Percentiles rank a stretch among this genome's conserved stretches.
Conservation (phyloP, 148 eudicot genomes). For the Arbutus unedo region DNA sequence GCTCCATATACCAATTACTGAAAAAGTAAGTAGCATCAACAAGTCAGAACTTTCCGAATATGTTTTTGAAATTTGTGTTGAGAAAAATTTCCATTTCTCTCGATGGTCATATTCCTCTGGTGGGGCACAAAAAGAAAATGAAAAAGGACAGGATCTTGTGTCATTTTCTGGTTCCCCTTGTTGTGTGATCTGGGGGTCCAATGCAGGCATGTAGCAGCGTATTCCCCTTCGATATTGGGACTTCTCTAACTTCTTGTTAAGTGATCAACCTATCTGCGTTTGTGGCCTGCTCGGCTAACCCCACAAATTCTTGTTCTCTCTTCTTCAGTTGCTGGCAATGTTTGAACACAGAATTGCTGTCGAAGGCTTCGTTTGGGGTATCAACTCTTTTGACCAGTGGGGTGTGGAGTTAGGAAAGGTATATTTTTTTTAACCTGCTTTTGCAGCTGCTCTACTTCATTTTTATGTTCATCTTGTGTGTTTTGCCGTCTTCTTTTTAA, state of each 20-base stretch:
- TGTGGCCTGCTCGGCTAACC: background rate
- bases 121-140: background rate
- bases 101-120: background rate
- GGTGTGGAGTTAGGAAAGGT: constrained; percentile 99
- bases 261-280: background rate
- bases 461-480: background rate
- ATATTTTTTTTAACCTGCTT: constrained; percentile 12
- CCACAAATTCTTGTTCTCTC: constrained; percentile 10
- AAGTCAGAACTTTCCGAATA: background rate
- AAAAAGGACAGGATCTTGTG: background rate
- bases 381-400: constrained; percentile 99
- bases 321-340: constrained; percentile 77
- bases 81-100: too few relatives aligned
- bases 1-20: too few relatives aligned
- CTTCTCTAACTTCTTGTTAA: background rate
- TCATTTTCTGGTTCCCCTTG: background rate
- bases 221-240: background rate
- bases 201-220: background rate
- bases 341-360: constrained; percentile 98
- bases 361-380: constrained; percentile 92
- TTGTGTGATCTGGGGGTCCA: background rate
- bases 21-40: background rate
- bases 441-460: constrained; percentile 2
- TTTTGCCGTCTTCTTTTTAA: background rate
- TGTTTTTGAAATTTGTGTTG: too few relatives aligned